Conservation (phyloP, 177 flowering plant species). For the Tripterygium wilfordii region DNA sequence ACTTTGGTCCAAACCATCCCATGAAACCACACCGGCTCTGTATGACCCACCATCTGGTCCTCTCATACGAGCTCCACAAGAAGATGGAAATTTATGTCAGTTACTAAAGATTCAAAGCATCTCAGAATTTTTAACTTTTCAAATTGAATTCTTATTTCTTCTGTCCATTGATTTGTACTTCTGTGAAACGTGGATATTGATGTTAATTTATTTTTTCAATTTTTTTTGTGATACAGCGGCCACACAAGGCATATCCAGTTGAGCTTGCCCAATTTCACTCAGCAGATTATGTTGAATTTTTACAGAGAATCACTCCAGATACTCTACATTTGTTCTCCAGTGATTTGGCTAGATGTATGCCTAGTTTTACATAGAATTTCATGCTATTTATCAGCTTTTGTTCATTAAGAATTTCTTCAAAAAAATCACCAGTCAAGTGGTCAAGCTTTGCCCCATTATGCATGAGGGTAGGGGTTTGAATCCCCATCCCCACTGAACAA, state of each 20-base stretch:
- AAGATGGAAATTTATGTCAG: conserved; percentile 96
- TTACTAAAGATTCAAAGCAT: neutral
- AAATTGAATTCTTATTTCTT: neutral
- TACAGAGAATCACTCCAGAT: conserved; percentile 81
- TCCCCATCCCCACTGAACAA: no score
- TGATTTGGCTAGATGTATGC: conserved; percentile 76
- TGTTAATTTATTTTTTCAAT: conserved; percentile 1
- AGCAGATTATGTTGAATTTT: conserved; percentile 83
- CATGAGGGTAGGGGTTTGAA: no score
- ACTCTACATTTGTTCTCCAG: conserved; percentile 56
- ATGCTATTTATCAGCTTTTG: neutral
- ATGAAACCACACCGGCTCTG: conserved; percentile 98
- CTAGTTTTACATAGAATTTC: neutral
- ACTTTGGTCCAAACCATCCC: conserved; percentile 95
- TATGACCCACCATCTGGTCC: conserved; percentile 96
- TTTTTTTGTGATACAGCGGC: conserved; percentile 53
- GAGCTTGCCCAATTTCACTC: conserved; percentile 98
- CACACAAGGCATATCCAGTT: conserved; percentile 95
- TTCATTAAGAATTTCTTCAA: no score
- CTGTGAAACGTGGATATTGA: no score
- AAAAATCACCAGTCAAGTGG: no score
- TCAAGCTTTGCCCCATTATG: no score
- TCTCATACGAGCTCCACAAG: conserved; percentile 80
- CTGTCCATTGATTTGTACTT: neutral
- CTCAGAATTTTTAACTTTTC: neutral